Evolutionary conservation across 140 eudicot species (phyloP).

Genomic region (Ambrosia hybrid): DNA sequence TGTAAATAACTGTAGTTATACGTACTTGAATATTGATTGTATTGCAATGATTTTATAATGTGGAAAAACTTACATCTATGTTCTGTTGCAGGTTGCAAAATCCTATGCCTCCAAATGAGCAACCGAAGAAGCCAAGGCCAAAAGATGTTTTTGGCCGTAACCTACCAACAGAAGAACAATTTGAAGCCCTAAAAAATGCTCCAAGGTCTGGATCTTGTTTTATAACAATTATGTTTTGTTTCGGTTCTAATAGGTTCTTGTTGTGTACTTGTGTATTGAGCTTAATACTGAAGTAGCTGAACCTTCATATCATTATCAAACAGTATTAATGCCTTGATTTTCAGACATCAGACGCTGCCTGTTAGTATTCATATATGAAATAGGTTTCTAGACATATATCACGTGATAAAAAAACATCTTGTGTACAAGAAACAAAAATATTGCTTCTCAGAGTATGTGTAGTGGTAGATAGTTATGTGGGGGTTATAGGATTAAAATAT

Average conservation of each 20-base stretch:
- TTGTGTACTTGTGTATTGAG: neutral
- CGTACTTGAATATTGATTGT: neutral
- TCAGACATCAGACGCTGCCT: neutral
- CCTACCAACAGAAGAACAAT: conserved; percentile 94
- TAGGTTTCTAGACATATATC: neutral
- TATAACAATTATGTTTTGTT: neutral
- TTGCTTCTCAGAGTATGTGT: neutral
- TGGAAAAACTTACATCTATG: neutral
- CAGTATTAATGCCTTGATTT: neutral
- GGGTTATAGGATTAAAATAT: no score
- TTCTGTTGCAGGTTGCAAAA: conserved; percentile 46
- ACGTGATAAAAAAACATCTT: neutral
- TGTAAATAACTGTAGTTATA: conserved; percentile 26
- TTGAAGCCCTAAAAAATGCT: conserved; percentile 93
- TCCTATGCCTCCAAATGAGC: conserved; percentile 46
- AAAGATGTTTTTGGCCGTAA: conserved; percentile 94
- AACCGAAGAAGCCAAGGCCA: conserved; percentile 69
- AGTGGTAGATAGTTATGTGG: no score
- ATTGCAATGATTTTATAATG: neutral
- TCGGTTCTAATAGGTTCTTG: no score
- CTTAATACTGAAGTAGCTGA: neutral
- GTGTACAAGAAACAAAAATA: neutral
- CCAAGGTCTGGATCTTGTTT: conserved; percentile 45
- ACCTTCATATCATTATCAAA: neutral
- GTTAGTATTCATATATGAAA: conserved; percentile 5